phyloP scores from a whole-genome alignment of 202 grass and related monocot species.

The Brachypodium distachyon region DNA sequence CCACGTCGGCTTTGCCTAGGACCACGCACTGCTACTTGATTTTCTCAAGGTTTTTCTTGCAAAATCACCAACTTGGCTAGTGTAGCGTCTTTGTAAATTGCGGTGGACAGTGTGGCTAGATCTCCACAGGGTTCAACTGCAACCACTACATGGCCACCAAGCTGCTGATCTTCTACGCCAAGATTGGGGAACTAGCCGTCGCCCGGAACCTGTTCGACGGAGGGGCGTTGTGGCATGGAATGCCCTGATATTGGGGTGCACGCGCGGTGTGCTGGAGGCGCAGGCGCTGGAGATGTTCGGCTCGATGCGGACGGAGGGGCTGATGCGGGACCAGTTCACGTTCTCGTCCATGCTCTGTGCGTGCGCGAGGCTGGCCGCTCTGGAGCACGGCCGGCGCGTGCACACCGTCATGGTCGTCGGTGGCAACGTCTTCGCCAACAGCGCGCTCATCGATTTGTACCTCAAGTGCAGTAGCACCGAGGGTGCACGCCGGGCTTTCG shows the following conservation, averaged over 20 bases:
- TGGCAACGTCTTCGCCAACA: slow-evolving; percentile 33
- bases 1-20: too few species aligned
- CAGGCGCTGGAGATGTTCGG: slow-evolving; percentile 26
- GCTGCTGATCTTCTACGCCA: slow-evolving; percentile 43
- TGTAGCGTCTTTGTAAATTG: too few species aligned
- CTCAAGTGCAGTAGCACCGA: slow-evolving; percentile 45
- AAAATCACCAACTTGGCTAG: too few species aligned
- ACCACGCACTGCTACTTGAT: too few species aligned
- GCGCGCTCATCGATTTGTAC: slow-evolving; percentile 50
- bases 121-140: slow-evolving; percentile 27
- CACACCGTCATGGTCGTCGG: slow-evolving; percentile 27
- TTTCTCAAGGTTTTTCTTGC: too few species aligned
- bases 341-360: slow-evolving; percentile 45
- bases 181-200: slow-evolving; percentile 27
- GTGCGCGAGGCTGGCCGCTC: slow-evolving; percentile 37
- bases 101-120: too few species aligned
- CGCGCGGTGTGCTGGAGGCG: not conserved
- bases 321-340: slow-evolving; percentile 53
- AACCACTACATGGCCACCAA: slow-evolving; percentile 31
- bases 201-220: slow-evolving; percentile 40
- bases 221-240: slow-evolving; percentile 41
- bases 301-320: slow-evolving; percentile 16
- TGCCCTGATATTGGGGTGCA: slow-evolving; percentile 37
- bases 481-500: slow-evolving; percentile 24
- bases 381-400: slow-evolving; percentile 35